A percentile compares a stretch with the other conserved stretches of the same genome.
phyloP scores from a whole-genome alignment of 2,329 filamentous ascomycete genomes.

The Penicillium sp. region DNA sequence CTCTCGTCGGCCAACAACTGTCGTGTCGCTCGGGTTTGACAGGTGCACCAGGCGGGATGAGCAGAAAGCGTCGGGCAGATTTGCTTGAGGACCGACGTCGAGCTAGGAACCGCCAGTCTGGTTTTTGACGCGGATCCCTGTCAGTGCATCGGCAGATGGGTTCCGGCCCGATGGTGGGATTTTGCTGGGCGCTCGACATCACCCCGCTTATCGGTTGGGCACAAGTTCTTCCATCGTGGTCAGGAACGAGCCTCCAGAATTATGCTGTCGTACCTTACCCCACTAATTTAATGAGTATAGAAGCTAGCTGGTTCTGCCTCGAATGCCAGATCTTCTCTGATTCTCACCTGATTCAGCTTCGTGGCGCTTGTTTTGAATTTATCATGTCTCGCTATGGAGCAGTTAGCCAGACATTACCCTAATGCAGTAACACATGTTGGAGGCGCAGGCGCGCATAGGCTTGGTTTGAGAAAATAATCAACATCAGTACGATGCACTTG shows the following conservation, averaged over 20 bases:
- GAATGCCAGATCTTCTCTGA: background rate
- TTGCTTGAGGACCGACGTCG: slow-evolving; percentile 31
- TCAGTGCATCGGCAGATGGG: slow-evolving; percentile 23
- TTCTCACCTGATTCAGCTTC: background rate
- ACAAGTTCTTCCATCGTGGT: slow-evolving; percentile 19
- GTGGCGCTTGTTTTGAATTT: background rate
- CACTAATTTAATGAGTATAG: background rate
- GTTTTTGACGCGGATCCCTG: slow-evolving; percentile 25
- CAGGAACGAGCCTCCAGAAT: slow-evolving; percentile 19
- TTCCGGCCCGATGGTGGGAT: slow-evolving; percentile 19
- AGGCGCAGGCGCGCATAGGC: background rate
- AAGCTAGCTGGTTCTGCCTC: background rate
- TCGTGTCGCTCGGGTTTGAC: slow-evolving; percentile 20
- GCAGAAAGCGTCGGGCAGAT: slow-evolving; percentile 35
- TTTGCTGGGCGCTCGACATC: slow-evolving; percentile 26
- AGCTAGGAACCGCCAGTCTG: slow-evolving; percentile 29
- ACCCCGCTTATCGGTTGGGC: slow-evolving; percentile 31
- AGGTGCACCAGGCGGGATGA: slow-evolving; percentile 18
- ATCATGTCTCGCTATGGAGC: background rate
- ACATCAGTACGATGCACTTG: background rate
- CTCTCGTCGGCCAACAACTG: slow-evolving; percentile 14
- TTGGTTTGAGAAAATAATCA: background rate
- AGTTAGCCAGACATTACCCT: background rate
- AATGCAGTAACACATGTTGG: background rate
- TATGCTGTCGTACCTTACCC: background rate